A percentile compares a stretch with the other conserved stretches of the same genome.
These are phyloP conservation scores for Tremellales sp. DNA, from an alignment of 1,284 basidiomycete species.

Conservation along the genomic window DNA sequence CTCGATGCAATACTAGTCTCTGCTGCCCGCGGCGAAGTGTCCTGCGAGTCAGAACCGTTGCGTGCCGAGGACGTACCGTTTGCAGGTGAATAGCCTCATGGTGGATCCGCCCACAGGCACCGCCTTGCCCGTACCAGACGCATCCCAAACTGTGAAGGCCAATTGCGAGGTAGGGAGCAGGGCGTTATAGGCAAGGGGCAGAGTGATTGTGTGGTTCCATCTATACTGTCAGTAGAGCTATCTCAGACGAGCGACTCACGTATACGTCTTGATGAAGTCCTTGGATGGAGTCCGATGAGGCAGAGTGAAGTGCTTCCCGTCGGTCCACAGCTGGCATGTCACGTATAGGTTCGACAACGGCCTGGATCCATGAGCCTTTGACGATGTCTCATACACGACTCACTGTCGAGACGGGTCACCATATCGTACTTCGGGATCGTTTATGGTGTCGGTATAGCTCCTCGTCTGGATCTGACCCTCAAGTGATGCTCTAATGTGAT, in stretches of 20 bases:
- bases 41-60: constrained; percentile 51
- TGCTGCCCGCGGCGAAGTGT: constrained; percentile 89
- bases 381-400: constrained; percentile 44
- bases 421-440: constrained; percentile 71
- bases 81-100: constrained; percentile 83
- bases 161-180: constrained; percentile 82
- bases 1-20: constrained; percentile 76
- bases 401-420: constrained; percentile 73
- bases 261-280: constrained; percentile 77
- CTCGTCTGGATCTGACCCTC: constrained; percentile 67
- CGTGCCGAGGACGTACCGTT: constrained; percentile 59
- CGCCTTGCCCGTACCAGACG: constrained; percentile 69
- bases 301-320: constrained; percentile 87
- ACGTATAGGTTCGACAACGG: constrained; percentile 86
- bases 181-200: constrained; percentile 88
- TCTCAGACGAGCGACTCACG: constrained; percentile 55
- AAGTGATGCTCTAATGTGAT: constrained; percentile 75
- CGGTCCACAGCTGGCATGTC: constrained; percentile 81
- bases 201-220: constrained; percentile 91
- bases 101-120: constrained; percentile 84
- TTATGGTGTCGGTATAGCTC: constrained; percentile 68
- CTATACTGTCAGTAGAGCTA: constrained; percentile 52
- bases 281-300: constrained; percentile 89
- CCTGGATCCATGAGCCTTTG: constrained; percentile 49
- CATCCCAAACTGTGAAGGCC: constrained; percentile 92